Percentiles rank a stretch among this genome's conserved stretches.
Evolutionary conservation across 768 basidiomycete genomes (phyloP).

Genomic region (Chalciporus piperatus): DNA sequence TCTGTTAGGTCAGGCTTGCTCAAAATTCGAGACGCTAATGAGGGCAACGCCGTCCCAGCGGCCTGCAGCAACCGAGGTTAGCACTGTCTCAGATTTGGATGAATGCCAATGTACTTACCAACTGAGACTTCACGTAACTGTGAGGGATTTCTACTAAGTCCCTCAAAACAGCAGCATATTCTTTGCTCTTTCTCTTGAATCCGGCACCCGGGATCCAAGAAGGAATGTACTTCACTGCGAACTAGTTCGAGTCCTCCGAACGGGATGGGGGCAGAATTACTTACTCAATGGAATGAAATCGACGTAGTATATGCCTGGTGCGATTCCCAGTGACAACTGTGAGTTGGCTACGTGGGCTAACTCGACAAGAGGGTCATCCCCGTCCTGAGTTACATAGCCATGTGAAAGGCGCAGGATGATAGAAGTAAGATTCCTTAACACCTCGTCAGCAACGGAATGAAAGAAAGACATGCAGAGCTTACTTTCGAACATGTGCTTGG

Average conservation of each 20-base stretch:
- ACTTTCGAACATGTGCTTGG: conserved; percentile 16
- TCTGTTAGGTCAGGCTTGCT: conserved; percentile 5
- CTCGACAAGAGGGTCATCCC: conserved; percentile 36
- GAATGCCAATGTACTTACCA: conserved; percentile 7
- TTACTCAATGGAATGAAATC: conserved; percentile 20
- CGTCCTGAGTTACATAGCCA: conserved; percentile 36
- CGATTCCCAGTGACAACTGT: conserved; percentile 14
- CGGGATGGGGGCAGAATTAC: background rate
- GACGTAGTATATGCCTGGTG: conserved; percentile 7
- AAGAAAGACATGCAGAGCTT: background rate
- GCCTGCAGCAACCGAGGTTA: conserved; percentile 2
- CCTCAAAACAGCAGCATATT: conserved; percentile 6
- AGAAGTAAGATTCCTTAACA: conserved; percentile 12
- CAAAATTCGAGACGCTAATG: conserved; percentile 13
- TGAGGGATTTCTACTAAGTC: conserved; percentile 12
- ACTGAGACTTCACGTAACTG: conserved; percentile 9
- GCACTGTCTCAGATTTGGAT: background rate
- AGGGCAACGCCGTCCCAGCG: conserved; percentile 13
- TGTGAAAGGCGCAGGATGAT: conserved; percentile 37
- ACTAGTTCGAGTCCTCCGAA: background rate
- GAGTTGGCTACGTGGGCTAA: conserved; percentile 27
- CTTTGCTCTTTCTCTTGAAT: conserved; percentile 14
- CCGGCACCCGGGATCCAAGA: conserved; percentile 21
- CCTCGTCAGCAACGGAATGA: background rate
- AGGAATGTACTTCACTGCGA: conserved; percentile 24